Conservation (phyloP, 306 rosid species). For the Carpinus viminea region DNA sequence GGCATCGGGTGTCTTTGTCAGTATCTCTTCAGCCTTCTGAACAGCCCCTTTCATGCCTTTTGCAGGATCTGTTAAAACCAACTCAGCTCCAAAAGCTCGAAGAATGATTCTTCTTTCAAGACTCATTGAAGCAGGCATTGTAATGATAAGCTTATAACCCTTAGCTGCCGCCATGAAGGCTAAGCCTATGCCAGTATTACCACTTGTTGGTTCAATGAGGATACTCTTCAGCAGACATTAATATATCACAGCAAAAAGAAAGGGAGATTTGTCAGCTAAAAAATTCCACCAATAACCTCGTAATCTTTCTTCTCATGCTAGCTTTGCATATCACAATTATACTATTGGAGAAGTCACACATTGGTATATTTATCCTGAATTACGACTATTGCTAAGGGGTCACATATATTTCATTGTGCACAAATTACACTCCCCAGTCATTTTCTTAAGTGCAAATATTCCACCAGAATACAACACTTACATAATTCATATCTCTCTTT, state of each 20-base stretch:
- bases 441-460: neutral
- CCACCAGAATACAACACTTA: neutral
- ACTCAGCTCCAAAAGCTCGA: slow-evolving; percentile 73
- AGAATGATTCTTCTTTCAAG: slow-evolving; percentile 79
- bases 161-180: slow-evolving; percentile 87
- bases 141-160: slow-evolving; percentile 67
- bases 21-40: slow-evolving; percentile 78
- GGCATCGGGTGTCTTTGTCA: slow-evolving; percentile 73
- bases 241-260: slow-evolving; percentile 16
- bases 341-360: slow-evolving; percentile 2
- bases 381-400: neutral
- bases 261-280: slow-evolving; percentile 28
- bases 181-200: slow-evolving; percentile 77
- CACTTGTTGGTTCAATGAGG: slow-evolving; percentile 78
- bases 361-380: slow-evolving; percentile 9
- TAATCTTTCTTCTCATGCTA: slow-evolving; percentile 9
- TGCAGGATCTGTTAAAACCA: slow-evolving; percentile 76
- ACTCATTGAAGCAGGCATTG: slow-evolving; percentile 91
- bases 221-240: slow-evolving; percentile 55
- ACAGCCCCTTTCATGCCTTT: slow-evolving; percentile 86
- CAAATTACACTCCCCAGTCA: neutral
- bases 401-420: neutral
- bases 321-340: slow-evolving; percentile 15
- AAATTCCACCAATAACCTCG: neutral
- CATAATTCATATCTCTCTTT: slow-evolving; percentile 1